These are phyloP conservation scores for Penicillium brasilianum DNA, from an alignment of 2,329 filamentous ascomycete genomes.

Conservation along the genomic window DNA sequence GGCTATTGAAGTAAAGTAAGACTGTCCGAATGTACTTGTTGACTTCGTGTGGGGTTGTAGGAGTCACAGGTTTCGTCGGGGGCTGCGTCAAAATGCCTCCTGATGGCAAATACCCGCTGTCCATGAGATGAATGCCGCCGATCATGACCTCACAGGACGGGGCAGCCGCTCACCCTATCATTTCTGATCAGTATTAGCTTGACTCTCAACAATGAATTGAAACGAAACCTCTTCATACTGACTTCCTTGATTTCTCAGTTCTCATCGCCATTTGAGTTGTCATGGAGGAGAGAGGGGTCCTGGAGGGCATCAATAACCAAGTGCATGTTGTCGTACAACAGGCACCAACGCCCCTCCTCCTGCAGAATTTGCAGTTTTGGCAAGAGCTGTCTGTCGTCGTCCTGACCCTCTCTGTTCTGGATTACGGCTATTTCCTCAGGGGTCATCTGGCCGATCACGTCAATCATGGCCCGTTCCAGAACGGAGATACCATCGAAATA, in stretches of 20 bases:
- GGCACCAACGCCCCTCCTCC: not conserved
- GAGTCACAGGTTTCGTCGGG: too few species aligned
- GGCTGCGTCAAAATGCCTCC: too few species aligned
- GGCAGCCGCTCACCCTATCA: too few species aligned
- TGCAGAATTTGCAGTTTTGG: not conserved
- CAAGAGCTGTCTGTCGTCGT: not conserved
- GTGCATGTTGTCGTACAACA: not conserved
- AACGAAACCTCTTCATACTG: not conserved
- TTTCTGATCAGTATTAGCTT: too few species aligned
- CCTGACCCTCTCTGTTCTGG: not conserved
- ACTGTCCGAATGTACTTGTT: too few species aligned
- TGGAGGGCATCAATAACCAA: not conserved
- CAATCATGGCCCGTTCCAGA: slow-evolving; percentile 16
- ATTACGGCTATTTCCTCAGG: not conserved
- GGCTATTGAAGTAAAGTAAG: not conserved
- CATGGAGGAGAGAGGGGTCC: not conserved
- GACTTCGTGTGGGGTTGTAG: too few species aligned
- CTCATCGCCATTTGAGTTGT: not conserved
- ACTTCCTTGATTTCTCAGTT: not conserved
- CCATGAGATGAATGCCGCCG: too few species aligned
- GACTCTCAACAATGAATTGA: too few species aligned
- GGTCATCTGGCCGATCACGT: not conserved
- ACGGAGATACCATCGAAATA: not conserved
- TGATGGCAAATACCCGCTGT: too few species aligned
- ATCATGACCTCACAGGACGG: too few species aligned